Percentiles rank a stretch among this genome's conserved stretches.
Evolutionary conservation across 2,329 filamentous ascomycete species (phyloP).

Genomic region (Didymella arachidicola): DNA sequence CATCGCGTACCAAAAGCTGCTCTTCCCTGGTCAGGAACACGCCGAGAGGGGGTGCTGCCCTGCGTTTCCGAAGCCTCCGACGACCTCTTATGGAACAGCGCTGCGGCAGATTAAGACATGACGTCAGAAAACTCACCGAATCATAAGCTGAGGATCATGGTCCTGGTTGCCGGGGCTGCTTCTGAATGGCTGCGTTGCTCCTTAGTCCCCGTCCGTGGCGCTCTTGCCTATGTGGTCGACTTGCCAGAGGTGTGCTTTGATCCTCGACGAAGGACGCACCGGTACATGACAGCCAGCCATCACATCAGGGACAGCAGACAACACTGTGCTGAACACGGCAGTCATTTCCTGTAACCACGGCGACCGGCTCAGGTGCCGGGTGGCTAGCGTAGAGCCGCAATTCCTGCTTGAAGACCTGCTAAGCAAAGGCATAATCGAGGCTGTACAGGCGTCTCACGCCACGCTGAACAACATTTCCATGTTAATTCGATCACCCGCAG

Average conservation of each 20-base stretch:
- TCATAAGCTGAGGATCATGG: conserved; percentile 5
- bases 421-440: not conserved
- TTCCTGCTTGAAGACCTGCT: not conserved
- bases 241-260: conserved; percentile 1
- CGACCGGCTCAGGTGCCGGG: not conserved
- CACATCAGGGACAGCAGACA: conserved; percentile 1
- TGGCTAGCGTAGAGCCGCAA: not conserved
- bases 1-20: conserved; percentile 2
- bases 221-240: not conserved
- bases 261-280: not conserved
- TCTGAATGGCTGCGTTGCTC: not conserved
- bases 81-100: not conserved
- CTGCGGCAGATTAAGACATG: conserved; percentile 10
- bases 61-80: conserved; percentile 15
- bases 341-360: conserved; percentile 15
- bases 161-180: conserved; percentile 4
- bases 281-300: conserved; percentile 7
- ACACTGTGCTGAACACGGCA: conserved; percentile 4
- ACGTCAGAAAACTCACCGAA: conserved; percentile 10
- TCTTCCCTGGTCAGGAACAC: conserved; percentile 14
- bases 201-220: conserved; percentile 3
- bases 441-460: conserved; percentile 3
- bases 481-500: not conserved
- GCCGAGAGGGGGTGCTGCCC: conserved; percentile 14
- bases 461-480: not conserved